These are phyloP conservation scores for Volvox reticuliferus DNA, from an alignment of 139 green algal genomes.

Conservation along the genomic window DNA sequence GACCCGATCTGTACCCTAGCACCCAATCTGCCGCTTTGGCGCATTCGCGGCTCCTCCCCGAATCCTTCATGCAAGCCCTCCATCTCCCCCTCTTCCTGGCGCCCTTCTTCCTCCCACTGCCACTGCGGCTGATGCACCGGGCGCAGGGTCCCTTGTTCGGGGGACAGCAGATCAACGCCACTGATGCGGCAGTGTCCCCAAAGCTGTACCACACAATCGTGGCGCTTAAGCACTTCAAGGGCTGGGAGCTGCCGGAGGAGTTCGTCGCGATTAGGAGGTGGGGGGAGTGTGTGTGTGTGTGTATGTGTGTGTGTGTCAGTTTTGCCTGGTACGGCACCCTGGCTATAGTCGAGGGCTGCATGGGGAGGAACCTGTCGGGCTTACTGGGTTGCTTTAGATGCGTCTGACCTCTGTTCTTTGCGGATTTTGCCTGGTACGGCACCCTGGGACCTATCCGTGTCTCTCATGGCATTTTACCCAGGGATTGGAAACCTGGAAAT, in stretches of 20 bases:
- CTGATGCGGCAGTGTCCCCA: conserved; percentile 80
- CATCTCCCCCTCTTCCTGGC: not conserved
- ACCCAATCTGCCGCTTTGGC: too few species aligned
- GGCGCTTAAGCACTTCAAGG: conserved; percentile 80
- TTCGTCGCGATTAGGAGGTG: conserved; percentile 23
- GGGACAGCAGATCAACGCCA: conserved; percentile 67
- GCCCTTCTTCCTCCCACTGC: not conserved
- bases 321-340: too few species aligned
- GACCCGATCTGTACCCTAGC: too few species aligned
- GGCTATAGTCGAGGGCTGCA: too few species aligned
- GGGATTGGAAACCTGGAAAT: too few species aligned
- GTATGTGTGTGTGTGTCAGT: too few species aligned
- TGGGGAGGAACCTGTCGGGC: not conserved
- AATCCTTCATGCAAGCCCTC: not conserved
- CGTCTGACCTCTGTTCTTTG: not conserved
- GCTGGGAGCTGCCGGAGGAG: conserved; percentile 26
- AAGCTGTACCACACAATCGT: conserved; percentile 87
- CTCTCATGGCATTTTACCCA: too few species aligned
- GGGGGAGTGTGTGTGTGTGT: not conserved
- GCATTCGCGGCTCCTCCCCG: not conserved
- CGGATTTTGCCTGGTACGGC: not conserved
- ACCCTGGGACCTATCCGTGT: too few species aligned
- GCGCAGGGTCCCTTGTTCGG: conserved; percentile 72
- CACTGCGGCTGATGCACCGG: not conserved
- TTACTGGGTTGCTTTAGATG: not conserved